A percentile compares a stretch with the other conserved stretches of the same genome.
Conservation (phyloP, 2,329 filamentous ascomycete species). For the Xylaria sp. region DNA sequence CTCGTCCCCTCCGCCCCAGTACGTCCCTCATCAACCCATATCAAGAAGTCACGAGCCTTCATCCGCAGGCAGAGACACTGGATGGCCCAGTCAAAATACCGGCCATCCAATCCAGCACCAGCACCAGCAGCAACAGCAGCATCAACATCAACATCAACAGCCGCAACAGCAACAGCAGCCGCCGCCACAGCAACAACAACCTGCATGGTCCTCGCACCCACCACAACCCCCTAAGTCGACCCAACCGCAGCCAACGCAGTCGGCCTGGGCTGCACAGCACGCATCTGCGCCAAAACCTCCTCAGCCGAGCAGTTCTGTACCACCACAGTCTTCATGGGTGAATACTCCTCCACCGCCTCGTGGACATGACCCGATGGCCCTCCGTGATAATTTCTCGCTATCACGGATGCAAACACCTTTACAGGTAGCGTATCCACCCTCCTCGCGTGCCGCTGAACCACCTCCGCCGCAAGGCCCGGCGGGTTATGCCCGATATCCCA, state of each 20-base stretch:
- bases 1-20: constrained; percentile 67
- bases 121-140: constrained; percentile 43
- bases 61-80: constrained; percentile 50
- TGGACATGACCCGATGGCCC: constrained; percentile 48
- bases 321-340: constrained; percentile 52
- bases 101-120: constrained; percentile 50
- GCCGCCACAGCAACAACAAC: constrained; percentile 42
- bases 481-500: constrained; percentile 58
- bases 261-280: constrained; percentile 55
- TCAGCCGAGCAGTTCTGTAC: constrained; percentile 49
- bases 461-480: constrained; percentile 55
- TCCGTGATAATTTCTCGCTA: constrained; percentile 46
- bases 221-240: constrained; percentile 51
- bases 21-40: constrained; percentile 59
- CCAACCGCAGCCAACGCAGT: constrained; percentile 52
- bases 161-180: constrained; percentile 47
- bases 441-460: constrained; percentile 56
- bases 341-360: constrained; percentile 47
- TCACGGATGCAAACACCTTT: constrained; percentile 48
- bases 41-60: constrained; percentile 58
- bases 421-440: constrained; percentile 53
- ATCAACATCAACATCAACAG: constrained; percentile 43
- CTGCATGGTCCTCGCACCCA: constrained; percentile 53
- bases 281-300: constrained; percentile 53
- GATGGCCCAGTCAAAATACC: constrained; percentile 50